phyloP scores from a whole-genome alignment of 2,329 filamentous ascomycete species.

The Xylaria sp. region DNA sequence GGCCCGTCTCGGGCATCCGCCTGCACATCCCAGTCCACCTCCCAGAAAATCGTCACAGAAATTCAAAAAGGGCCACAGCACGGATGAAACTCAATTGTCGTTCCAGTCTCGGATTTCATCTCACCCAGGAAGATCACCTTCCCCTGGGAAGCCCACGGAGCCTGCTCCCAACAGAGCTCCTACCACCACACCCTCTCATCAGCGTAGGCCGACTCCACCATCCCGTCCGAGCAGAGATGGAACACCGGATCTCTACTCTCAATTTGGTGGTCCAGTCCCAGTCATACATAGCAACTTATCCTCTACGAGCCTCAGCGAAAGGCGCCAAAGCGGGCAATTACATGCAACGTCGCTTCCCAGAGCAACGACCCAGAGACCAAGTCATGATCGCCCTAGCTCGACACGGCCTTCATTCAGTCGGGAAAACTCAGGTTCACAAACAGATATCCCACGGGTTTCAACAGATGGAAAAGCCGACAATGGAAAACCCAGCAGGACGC shows the following conservation, averaged over 20 bases:
- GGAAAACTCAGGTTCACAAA: slow-evolving; percentile 44
- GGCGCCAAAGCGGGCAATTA: slow-evolving; percentile 50
- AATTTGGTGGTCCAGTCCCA: slow-evolving; percentile 57
- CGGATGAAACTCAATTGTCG: slow-evolving; percentile 44
- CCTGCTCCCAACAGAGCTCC: slow-evolving; percentile 36
- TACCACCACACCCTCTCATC: slow-evolving; percentile 38
- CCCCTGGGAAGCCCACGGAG: slow-evolving; percentile 43
- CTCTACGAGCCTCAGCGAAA: slow-evolving; percentile 54
- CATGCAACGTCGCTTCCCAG: slow-evolving; percentile 43
- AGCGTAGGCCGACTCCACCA: slow-evolving; percentile 53
- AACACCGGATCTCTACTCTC: slow-evolving; percentile 65
- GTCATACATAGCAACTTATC: slow-evolving; percentile 68
- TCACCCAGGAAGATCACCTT: slow-evolving; percentile 39
- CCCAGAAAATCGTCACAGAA: slow-evolving; percentile 67
- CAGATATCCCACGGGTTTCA: slow-evolving; percentile 19
- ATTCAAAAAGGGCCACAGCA: slow-evolving; percentile 48
- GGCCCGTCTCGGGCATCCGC: slow-evolving; percentile 51
- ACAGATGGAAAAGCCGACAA: slow-evolving; percentile 37
- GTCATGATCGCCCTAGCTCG: slow-evolving; percentile 40
- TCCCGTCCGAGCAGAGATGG: slow-evolving; percentile 71
- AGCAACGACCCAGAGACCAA: slow-evolving; percentile 44
- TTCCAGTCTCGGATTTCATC: slow-evolving; percentile 44
- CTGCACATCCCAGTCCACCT: slow-evolving; percentile 64
- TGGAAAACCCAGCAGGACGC: slow-evolving; percentile 49
- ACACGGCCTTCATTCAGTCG: slow-evolving; percentile 41